Evolutionary conservation across 495 filamentous ascomycete species (phyloP), one percentile per base, ranked within the genome.

Genomic region (Neurospora terricola): DNA sequence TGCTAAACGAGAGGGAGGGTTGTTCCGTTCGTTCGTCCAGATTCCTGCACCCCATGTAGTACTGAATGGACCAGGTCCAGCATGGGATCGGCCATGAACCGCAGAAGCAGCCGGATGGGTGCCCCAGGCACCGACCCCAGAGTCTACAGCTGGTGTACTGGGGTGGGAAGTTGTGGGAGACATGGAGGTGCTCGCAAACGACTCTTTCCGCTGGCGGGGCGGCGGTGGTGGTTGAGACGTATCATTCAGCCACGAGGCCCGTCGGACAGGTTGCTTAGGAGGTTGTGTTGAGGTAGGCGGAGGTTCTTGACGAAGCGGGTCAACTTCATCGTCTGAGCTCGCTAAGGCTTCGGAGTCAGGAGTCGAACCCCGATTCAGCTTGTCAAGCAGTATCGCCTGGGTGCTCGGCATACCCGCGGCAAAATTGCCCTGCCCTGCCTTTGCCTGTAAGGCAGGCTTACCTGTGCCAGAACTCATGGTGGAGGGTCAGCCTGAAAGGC

Each of bases 321-420:
- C 94, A 40, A 83, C 87, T 79, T 98, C 94, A 77, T 98, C 94
- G 78, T 98, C 94, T 4, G 94, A 97, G 73, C 94, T 97, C 43
- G 92, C 93, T 69, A 98, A 83, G 54, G 94, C 94, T 78, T 98
- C 94, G 8, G 94, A 97, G 77, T 97, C 94, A 18, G 94, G 94
- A 7, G 94, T 97, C 21, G 93, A 93, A 72, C 91, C 90, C 75
- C 92, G 89, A 75, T 92, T 90, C 71, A 90, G 84, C 79, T 92
- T 94, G 72, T 96, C 93, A 23, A 92, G 85, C 69, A 92, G 83
- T 36, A 91, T 84, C 38, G 88, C 86, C 43, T 88, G 87, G 74
- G 85, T 91, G 76, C 76, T 86, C 38, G 85, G 83, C 45, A 82
- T 78, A 69, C 77, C 81, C 54, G 76, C 74, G 18, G 83, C 72